phyloP scores from a whole-genome alignment of 345 rosid genomes.

The Corchorus capsularis region DNA sequence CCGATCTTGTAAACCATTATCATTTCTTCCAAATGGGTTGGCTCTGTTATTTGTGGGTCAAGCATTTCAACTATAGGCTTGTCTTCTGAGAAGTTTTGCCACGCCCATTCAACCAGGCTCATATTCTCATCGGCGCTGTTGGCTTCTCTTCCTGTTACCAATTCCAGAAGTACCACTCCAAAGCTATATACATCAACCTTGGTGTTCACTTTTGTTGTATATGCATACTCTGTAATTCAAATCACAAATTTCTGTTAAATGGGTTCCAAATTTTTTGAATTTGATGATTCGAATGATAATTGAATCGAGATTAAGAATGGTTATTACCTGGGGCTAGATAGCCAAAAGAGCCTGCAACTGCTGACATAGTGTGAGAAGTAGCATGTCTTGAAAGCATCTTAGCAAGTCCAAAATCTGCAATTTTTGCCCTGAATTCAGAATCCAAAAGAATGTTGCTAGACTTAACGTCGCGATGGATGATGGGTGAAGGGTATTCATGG shows the following conservation, averaged over 20 bases:
- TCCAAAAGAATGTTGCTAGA: constrained; percentile 87
- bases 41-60: constrained; percentile 59
- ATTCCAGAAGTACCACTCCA: constrained; percentile 85
- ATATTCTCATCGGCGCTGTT: constrained; percentile 59
- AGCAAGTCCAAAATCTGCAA: constrained; percentile 95
- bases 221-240: constrained; percentile 62
- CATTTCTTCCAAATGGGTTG: constrained; percentile 52
- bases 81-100: constrained; percentile 60
- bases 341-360: constrained; percentile 88
- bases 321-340: constrained; percentile 88
- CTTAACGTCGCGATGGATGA: constrained; percentile 87
- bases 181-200: constrained; percentile 90
- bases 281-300: background rate
- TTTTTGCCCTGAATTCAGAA: constrained; percentile 67
- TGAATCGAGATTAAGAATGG: background rate
- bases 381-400: constrained; percentile 64
- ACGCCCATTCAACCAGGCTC: constrained; percentile 89
- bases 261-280: background rate
- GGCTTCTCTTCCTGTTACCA: constrained; percentile 81
- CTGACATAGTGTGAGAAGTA: constrained; percentile 72
- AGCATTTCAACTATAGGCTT: constrained; percentile 47
- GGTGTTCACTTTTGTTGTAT: constrained; percentile 73
- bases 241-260: background rate
- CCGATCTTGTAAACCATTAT: constrained; percentile 66
- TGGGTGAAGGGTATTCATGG: constrained; percentile 70